Evolutionary conservation across 2,329 filamentous ascomycete genomes (phyloP).

Genomic region (Leptographium lundbergii): DNA sequence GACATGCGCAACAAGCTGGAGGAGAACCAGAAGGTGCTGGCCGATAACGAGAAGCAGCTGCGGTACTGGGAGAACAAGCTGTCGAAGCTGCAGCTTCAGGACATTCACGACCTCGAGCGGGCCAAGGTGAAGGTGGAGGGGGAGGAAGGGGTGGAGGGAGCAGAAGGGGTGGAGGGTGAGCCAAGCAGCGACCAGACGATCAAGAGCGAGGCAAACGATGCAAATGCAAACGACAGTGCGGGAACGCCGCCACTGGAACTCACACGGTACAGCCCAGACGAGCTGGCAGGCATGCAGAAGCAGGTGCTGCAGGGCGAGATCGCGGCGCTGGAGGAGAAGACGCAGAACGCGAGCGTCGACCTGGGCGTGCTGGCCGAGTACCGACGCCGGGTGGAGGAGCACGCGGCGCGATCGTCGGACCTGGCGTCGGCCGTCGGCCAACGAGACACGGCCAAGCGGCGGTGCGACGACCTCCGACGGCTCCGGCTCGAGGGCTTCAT

Average conservation of each 20-base stretch:
- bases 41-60: conserved; percentile 74
- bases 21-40: conserved; percentile 80
- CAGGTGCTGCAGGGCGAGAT: conserved; percentile 49
- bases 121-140: conserved; percentile 17
- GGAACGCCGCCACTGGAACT: conserved; percentile 32
- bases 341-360: conserved; percentile 77
- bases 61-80: conserved; percentile 86
- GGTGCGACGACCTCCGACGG: conserved; percentile 82
- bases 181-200: conserved; percentile 8
- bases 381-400: conserved; percentile 26
- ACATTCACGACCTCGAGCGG: conserved; percentile 54
- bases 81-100: conserved; percentile 69
- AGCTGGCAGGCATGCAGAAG: conserved; percentile 54
- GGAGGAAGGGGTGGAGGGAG: conserved; percentile 6
- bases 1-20: conserved; percentile 98
- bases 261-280: conserved; percentile 64
- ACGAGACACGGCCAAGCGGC: conserved; percentile 80
- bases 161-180: conserved; percentile 2
- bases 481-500: conserved; percentile 93
- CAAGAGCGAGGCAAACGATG: conserved; percentile 11
- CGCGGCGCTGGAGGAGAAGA: conserved; percentile 52
- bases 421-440: conserved; percentile 63
- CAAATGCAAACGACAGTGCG: conserved; percentile 7
- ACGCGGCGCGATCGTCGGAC: conserved; percentile 51
- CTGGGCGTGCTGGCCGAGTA: conserved; percentile 54